Base-by-base conservation (phyloP, 2,329 filamentous ascomycete species). In the Colletotrichum phormii region DNA sequence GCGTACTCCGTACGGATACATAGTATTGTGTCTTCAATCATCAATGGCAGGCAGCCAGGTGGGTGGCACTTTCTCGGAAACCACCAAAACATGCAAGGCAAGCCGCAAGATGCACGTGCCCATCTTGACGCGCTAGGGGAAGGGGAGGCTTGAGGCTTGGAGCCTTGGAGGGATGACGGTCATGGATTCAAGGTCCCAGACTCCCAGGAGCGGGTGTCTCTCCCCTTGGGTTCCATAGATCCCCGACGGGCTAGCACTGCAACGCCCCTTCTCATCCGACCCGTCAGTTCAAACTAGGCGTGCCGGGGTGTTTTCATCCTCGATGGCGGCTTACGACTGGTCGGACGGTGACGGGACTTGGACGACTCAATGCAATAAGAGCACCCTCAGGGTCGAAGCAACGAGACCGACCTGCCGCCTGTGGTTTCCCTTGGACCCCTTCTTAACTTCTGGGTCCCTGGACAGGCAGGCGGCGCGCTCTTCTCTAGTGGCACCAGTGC, bases 61-160 rank as follows among this genome's bases (percentile, higher is more conserved):
- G 46, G 58, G 65, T 71, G 73, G 63, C 60, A 74, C 73, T 72
- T 68, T 74, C 71, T 57, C 49, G 64, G 49, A 68, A 75, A 68
- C 67, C 73, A 59, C 60, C 49, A 74, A 66, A 62, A 67, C 62
- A 73, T 72, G 61, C 71, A 68, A 71, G 71, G 73, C 71, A 67
- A 75, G 60, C 64, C 66, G 63, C 58, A 67, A 75, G 64, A 67
- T 71, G 63, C 58, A 66, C 63, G 74, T 75, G 49, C 54, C 73
- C 71, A 71, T 71, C 65, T 72, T 58, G 42, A 31, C 64, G 42
- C 35, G 29, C 18, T 37, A 63, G 12, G 37, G 57, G 26, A 9
- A 46, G 33, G 37, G 55, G 51, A 71, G 58, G 64, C 58, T 71
- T 49, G 42, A 22, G 37, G 37, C 64, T 53, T 55, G 18, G 26